Percentiles rank a stretch among this genome's conserved stretches.
These are phyloP conservation scores for Trypanosoma conorhini DNA, from an alignment of 208 protist species.

Conservation along the genomic window DNA sequence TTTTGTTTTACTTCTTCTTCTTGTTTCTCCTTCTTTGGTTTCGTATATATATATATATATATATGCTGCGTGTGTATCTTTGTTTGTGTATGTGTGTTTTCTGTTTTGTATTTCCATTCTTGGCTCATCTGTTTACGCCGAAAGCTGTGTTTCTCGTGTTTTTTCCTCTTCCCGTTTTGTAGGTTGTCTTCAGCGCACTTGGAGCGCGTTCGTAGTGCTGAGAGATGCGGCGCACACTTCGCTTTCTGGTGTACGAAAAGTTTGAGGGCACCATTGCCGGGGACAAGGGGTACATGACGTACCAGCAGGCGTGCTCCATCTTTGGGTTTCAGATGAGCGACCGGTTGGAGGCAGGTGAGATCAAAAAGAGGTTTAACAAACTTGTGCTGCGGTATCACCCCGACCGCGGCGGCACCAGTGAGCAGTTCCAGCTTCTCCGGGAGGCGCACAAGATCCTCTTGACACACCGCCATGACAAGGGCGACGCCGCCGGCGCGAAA, in stretches of 20 bases:
- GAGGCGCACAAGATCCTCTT: conserved; percentile 85
- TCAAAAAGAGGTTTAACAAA: conserved; percentile 82
- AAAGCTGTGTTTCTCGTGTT: not conserved
- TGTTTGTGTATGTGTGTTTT: not conserved
- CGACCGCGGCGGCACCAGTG: conserved; percentile 77
- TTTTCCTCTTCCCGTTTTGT: conserved; percentile 8
- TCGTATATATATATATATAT: not conserved
- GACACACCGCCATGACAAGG: conserved; percentile 80
- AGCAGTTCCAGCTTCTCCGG: conserved; percentile 81
- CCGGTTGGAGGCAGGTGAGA: conserved; percentile 62
- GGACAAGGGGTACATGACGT: conserved; percentile 85
- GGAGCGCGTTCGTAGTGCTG: not conserved
- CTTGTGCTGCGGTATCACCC: conserved; percentile 79
- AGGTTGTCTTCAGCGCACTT: conserved; percentile 11
- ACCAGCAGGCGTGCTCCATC: conserved; percentile 85
- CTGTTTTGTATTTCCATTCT: not conserved
- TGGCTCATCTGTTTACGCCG: not conserved
- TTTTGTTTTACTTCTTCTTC: not conserved
- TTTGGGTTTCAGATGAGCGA: conserved; percentile 88
- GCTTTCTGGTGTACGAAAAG: conserved; percentile 30
- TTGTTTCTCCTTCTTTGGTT: not conserved
- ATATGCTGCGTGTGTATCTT: not conserved
- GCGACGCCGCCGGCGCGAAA: conserved; percentile 22
- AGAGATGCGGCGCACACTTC: conserved; percentile 36
- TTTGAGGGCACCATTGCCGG: conserved; percentile 62